Evolutionary conservation across 352 stramenopile genomes (phyloP), one percentile per base, ranked within the genome.

Genomic region (Phytophthora sp.): DNA sequence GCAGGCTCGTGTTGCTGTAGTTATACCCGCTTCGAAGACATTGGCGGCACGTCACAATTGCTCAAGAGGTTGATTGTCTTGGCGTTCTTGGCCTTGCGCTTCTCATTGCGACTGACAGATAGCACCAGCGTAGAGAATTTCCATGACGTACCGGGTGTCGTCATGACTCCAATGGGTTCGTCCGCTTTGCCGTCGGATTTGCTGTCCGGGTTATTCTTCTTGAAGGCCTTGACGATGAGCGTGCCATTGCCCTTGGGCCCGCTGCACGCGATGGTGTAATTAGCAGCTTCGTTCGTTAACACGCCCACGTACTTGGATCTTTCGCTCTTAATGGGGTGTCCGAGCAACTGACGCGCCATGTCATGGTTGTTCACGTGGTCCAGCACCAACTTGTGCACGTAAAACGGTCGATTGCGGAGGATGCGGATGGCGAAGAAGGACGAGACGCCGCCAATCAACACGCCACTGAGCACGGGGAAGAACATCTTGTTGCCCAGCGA

Each of bases 391-490:
- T 91, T 93, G 76, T 91, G 84, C 64, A 91, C 82, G 77, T 93
- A 93, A 57, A 86, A 89, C 50, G 84, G 79, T 45, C 82, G 80
- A 62, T 91, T 91, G 57, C 80, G 84, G 35, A 93, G 58, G 53
- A 93, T 90, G 21, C 84, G 84, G 54, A 93, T 89, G 21, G 85
- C 63, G 31, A 90, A 81, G 69, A 91, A 93, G 27, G 82, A 87
- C 20, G 78, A 73, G 15, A 93, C 57, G 23, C 84, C 82, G 16
- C 84, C 84, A 44, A 93, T 79, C 7, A 93, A 29, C 2, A 90
- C 79, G 49, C 84, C 84, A 23, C 71, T 60, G 18, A 91, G 73
- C 4, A 88, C 79, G 21, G 83, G 80, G 21, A 90, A 69, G 31
- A 88, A 84, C 52, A 90, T 78, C 56, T 91, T 91, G 61, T 90